A percentile compares a stretch with the other conserved stretches of the same genome.
phyloP scores from a whole-genome alignment of 192 early-diverging fungal genomes.

The Funneliformis mosseae region DNA sequence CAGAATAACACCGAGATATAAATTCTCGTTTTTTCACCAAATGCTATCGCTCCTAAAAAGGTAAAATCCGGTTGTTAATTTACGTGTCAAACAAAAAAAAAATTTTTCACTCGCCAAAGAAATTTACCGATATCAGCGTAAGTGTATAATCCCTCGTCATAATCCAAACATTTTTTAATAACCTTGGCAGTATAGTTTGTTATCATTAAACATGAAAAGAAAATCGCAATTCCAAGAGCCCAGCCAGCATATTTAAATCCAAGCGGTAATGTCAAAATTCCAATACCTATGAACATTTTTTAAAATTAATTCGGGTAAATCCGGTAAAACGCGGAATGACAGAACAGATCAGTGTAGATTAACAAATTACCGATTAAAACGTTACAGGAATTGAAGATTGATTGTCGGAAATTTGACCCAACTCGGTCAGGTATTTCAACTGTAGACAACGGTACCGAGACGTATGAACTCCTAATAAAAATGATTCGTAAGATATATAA shows the following conservation, averaged over 20 bases:
- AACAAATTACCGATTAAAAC: conserved; percentile 49
- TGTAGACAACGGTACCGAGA: neutral
- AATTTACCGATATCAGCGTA: conserved; percentile 49
- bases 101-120: neutral
- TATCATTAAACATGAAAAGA: conserved; percentile 44
- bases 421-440: neutral
- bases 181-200: conserved; percentile 64
- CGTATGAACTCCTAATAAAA: neutral
- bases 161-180: conserved; percentile 52
- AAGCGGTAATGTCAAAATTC: conserved; percentile 64
- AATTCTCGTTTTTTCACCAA: conserved; percentile 36
- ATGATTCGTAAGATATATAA: too few relatives aligned
- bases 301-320: neutral
- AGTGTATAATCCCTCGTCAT: conserved; percentile 38
- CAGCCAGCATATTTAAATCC: conserved; percentile 63
- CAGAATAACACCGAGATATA: conserved; percentile 42
- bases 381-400: conserved; percentile 62
- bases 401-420: conserved; percentile 48
- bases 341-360: neutral
- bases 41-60: conserved; percentile 47
- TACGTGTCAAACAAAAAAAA: neutral
- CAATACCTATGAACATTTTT: conserved; percentile 47
- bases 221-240: conserved; percentile 55
- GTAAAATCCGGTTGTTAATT: neutral
- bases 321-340: neutral